Base-by-base conservation (phyloP, 169 alveolate genomes). In the Besnoitia besnoiti region DNA sequence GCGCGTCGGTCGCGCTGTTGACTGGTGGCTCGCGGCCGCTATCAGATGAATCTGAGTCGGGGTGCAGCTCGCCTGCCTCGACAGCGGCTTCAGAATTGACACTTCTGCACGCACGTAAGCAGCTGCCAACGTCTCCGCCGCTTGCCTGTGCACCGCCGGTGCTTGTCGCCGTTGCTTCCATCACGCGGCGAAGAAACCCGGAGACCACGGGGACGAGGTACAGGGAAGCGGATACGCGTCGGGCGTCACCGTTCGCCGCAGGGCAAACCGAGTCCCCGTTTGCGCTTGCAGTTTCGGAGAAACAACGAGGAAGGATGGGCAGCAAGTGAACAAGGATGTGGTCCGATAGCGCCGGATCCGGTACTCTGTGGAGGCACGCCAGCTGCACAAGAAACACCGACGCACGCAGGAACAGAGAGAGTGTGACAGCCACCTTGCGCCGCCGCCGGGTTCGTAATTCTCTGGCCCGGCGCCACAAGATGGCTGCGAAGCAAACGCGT, bases 351-450 rank as follows among this genome's bases (percentile, higher is more conserved):
- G 24, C 33, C 30, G 50, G 12, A 12, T 30, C 55, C 44, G 87
- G 87, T n/a, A 42, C 40, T 14, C 87, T 51, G 87, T 77, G 87
- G 4, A 44, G 35, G 30, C 87, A 77, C 4, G 87, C 87, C 5
- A 77, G 87, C 87, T 77, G 87, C 55, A 40, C 3, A 24, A 24
- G 30, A 40, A 42, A 77, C 47, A 24, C 30, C 10, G 33, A 37
- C 16, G 16, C 40, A 42, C 33, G 35, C 87, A 10, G 16, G 39
- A 77, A 7, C 19, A 7, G n/a, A 7, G 12, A 42, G 24, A 24
- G 82, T n/a, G 82, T 33, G 44, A 27, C n/a, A n/a, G n/a, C n/a
- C n/a, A n/a, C n/a, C n/a, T n/a, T n/a, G n/a, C n/a, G n/a, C n/a
- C n/a, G n/a, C n/a, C n/a, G n/a, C n/a, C n/a, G n/a, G n/a, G n/a